Base-by-base conservation (phyloP, 1,284 basidiomycete genomes). In the Xerocomus amazonicus region DNA sequence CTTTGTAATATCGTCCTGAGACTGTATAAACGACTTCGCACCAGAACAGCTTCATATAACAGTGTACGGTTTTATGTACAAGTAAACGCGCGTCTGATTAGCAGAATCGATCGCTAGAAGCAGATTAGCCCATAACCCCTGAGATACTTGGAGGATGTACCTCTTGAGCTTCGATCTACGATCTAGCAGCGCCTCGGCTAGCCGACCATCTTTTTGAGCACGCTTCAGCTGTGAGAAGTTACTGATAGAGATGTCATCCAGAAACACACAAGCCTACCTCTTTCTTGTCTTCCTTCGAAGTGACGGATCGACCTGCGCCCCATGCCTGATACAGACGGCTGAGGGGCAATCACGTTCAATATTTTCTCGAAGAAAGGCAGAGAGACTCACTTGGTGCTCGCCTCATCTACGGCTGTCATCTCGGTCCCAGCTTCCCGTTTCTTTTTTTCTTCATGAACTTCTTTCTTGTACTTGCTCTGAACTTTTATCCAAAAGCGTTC, bases 141-240 rank as follows among this genome's bases (percentile, higher is more conserved):
- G 34, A 29, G 14, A 5, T 7, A 40, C n/a, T 29, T 14, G 28
- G n/a, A 39, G 14, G 33, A 70, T 75, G 41, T 51, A 90, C 93
- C 92, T 96, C 73, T 97, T 97, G 53, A 97, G 76, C 66, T 96
- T 96, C 7, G 90, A 76, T 50, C 94, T 78, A 27, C 93, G 80
- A 62, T 97, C 92, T 41, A 97, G 76, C 71, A 97, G 71, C 4
- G 90, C 90, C 68, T 97, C 94, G 1, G 90, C 85, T 14, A 97
- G 67, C 32, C 88, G 79, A 3, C 95, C 95, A 56, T 97, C 92
- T 67, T 93, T 89, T 55, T 79, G 77, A 12, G 93, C 93, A 51
- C 80, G 81, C 68, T 92, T 93, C 47, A 97, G 76, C 79, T 91
- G 52, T n/a, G 26, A 16, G 31, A 48, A 43, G 44, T 56, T 46